Conservation (phyloP, 2,329 filamentous ascomycete species). For the Hypoxylon sp. region DNA sequence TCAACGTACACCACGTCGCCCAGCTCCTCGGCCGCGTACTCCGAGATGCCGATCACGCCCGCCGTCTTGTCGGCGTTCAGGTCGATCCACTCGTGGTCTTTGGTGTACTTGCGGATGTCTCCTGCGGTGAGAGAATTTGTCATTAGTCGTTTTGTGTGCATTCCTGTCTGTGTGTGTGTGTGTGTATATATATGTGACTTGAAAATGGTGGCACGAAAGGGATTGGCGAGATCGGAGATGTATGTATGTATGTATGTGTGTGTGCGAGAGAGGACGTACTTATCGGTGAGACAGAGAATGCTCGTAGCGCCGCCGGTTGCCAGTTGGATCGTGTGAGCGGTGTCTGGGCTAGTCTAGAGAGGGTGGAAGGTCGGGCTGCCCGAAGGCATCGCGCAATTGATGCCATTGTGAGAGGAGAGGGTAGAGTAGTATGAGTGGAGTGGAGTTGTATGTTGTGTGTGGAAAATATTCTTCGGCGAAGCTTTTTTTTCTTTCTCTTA, state of each 20-base stretch:
- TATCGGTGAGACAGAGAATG: slow-evolving; percentile 57
- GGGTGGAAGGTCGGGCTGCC: slow-evolving; percentile 57
- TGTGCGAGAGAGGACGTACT: slow-evolving; percentile 47
- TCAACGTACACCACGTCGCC: slow-evolving; percentile 98
- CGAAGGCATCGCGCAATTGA: slow-evolving; percentile 67
- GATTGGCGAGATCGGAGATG: slow-evolving; percentile 50
- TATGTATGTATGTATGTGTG: too few species aligned
- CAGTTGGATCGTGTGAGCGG: slow-evolving; percentile 47
- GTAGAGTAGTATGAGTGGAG: background rate
- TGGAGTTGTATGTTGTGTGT: too few species aligned
- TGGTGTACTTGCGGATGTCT: slow-evolving; percentile 84
- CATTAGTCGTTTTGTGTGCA: slow-evolving; percentile 7
- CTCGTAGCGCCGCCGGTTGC: slow-evolving; percentile 52
- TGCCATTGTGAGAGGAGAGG: slow-evolving; percentile 48
- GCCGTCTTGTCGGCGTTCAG: slow-evolving; percentile 82
- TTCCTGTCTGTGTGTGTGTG: background rate
- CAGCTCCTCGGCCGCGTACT: slow-evolving; percentile 89
- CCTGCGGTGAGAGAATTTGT: slow-evolving; percentile 50
- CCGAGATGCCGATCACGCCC: slow-evolving; percentile 84
- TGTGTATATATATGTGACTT: background rate
- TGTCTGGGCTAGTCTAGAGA: slow-evolving; percentile 51
- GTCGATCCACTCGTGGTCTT: slow-evolving; percentile 99
- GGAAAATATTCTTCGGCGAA: too few species aligned
- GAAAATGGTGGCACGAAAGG: slow-evolving; percentile 40
- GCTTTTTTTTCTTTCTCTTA: slow-evolving; percentile 24